Base-by-base conservation (phyloP, 768 basidiomycete genomes). In the Lanmaoa pseudosensibilis region DNA sequence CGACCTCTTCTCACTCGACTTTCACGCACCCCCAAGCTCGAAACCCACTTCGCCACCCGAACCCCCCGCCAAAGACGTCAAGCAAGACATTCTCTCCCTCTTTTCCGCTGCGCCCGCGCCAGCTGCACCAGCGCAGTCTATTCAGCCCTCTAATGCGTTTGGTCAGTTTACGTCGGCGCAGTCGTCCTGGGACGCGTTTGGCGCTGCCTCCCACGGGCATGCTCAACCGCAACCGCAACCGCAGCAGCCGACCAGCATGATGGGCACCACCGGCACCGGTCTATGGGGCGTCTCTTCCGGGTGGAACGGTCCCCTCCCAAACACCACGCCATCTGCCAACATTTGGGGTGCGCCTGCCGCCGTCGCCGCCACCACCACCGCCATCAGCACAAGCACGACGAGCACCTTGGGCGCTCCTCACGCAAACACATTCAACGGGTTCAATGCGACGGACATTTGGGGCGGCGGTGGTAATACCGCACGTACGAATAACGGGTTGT, bases 1-100 rank as follows among this genome's bases (percentile, higher is more conserved):
- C 58, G 89, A 90, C 63, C 75, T 96, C 9, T 94, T 95, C 69
- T 83, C 87, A 27, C 84, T 95, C 52, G 92, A 95, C 71, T 96
- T 95, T 72, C 87, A 89, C 62, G 77, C 85, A 1, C 84, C 88
- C 1, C 43, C 76, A 9, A 30, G 59, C 10, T 63, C 64, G 6
- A 66, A 55, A 52, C n/a, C 66, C 4, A 21, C 71, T 2, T 4
- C 11, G 18, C 52, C 74, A 1, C 58, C 63, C 2, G 65, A 74
- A 16, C 70, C 67, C 43, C 76, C 80, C 0, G 80, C 79, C 69
- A 91, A 90, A 66, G 87, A 91, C 64, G 80, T 86, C 44, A 94
- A 93, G 63, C 81, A 90, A 52, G 89, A 95, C 61, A 95, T 95
- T 60, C 77, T 95, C 18, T 90, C 90, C 0, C 79, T 95, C 40